Percentiles rank a stretch among this genome's conserved stretches.
These are phyloP conservation scores for Oryza longistaminata DNA, from an alignment of 176 grass and related monocot species.

Conservation along the genomic window DNA sequence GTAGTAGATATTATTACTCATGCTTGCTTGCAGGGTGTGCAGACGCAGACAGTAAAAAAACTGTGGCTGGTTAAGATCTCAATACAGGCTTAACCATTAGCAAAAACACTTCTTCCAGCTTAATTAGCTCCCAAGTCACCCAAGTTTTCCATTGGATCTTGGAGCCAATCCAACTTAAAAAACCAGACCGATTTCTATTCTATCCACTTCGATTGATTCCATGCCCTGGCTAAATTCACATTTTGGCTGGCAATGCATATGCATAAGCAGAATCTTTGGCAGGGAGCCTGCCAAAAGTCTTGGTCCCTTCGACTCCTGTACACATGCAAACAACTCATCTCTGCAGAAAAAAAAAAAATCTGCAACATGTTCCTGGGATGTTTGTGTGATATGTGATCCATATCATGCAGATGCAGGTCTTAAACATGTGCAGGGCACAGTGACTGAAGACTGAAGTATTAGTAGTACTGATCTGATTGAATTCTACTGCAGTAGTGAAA, in stretches of 20 bases:
- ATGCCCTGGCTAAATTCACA: background rate
- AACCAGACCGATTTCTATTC: background rate
- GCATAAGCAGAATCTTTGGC: background rate
- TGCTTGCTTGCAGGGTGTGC: background rate
- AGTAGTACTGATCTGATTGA: background rate
- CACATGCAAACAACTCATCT: background rate
- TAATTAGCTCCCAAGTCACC: conserved; percentile 5
- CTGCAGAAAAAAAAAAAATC: background rate
- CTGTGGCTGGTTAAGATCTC: conserved; percentile 9
- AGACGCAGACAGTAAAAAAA: background rate
- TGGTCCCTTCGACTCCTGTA: background rate
- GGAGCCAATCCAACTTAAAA: conserved; percentile 21
- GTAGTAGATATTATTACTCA: background rate
- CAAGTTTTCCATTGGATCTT: conserved; percentile 6
- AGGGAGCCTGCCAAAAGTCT: background rate
- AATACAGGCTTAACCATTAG: background rate
- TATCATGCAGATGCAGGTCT: background rate
- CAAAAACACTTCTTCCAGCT: background rate
- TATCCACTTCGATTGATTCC: conserved; percentile 17
- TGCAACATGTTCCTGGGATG: conserved; percentile 19
- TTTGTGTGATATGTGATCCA: conserved; percentile 7
- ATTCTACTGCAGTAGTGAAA: background rate
- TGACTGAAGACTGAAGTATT: background rate
- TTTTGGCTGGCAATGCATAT: background rate
- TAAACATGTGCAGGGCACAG: background rate